phyloP scores from a whole-genome alignment of 1,284 basidiomycete genomes.

The Xanthoconium separans region DNA sequence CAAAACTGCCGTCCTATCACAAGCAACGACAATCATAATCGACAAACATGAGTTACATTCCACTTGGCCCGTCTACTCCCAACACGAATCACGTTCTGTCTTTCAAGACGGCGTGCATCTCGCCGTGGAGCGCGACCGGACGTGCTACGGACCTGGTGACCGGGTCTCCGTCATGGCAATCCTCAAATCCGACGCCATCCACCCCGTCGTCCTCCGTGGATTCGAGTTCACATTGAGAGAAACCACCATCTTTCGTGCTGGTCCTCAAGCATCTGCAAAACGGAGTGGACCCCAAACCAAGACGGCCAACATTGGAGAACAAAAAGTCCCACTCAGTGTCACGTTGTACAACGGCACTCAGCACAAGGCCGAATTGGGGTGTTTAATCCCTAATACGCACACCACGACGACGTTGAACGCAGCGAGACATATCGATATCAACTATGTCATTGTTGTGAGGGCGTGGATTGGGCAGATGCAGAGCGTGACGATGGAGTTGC shows the following conservation, averaged over 20 bases:
- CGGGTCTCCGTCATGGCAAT: slow-evolving; percentile 69
- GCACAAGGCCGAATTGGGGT: slow-evolving; percentile 67
- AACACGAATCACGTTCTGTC: slow-evolving; percentile 71
- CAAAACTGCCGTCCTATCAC: slow-evolving; percentile 58
- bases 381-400: slow-evolving; percentile 66
- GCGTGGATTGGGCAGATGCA: slow-evolving; percentile 71
- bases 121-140: slow-evolving; percentile 69
- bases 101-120: slow-evolving; percentile 68
- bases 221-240: slow-evolving; percentile 82
- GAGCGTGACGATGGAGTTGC: slow-evolving; percentile 67
- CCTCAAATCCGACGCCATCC: slow-evolving; percentile 65
- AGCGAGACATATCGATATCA: slow-evolving; percentile 79
- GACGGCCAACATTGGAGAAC: slow-evolving; percentile 54
- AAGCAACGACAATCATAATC: slow-evolving; percentile 69
- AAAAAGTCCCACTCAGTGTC: slow-evolving; percentile 68
- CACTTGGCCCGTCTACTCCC: slow-evolving; percentile 85
- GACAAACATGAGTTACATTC: slow-evolving; percentile 90
- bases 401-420: slow-evolving; percentile 74
- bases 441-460: slow-evolving; percentile 73
- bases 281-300: slow-evolving; percentile 58
- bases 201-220: slow-evolving; percentile 67
- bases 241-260: slow-evolving; percentile 63
- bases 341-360: slow-evolving; percentile 69
- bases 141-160: slow-evolving; percentile 83
- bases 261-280: slow-evolving; percentile 49